Conservation (phyloP, 345 rosid species). For the Citrus sp. region DNA sequence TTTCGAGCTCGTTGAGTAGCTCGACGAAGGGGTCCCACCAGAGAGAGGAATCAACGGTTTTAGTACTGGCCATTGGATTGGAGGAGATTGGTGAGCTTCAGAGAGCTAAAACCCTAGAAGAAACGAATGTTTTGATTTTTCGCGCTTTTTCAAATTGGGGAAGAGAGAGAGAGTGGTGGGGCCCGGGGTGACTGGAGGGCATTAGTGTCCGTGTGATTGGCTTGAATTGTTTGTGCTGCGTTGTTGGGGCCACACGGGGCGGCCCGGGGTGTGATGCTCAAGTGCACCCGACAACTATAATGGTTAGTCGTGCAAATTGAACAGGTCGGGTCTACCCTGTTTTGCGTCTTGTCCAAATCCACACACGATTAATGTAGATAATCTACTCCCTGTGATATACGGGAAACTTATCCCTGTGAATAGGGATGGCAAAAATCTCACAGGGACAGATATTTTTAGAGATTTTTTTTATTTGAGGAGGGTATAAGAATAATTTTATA, state of each 20-base stretch:
- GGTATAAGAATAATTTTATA: too few relatives aligned
- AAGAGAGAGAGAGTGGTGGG: background rate
- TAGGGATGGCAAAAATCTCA: too few relatives aligned
- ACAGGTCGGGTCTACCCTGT: too few relatives aligned
- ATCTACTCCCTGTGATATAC: too few relatives aligned
- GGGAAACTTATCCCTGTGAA: too few relatives aligned
- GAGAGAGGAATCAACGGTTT: slow-evolving; percentile 57
- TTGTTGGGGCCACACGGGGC: background rate
- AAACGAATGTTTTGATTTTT: background rate
- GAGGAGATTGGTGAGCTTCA: background rate
- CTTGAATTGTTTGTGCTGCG: background rate
- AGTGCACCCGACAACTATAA: too few relatives aligned
- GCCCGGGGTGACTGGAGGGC: background rate
- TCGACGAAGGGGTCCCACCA: slow-evolving; percentile 85
- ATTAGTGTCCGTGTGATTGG: background rate
- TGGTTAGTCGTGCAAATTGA: too few relatives aligned
- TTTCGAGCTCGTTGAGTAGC: slow-evolving; percentile 65
- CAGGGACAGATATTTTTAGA: too few relatives aligned
- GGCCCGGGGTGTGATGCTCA: too few relatives aligned
- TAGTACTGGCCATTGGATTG: slow-evolving; percentile 52
- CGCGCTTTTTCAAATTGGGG: slow-evolving; percentile 13
- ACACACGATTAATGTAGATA: too few relatives aligned
- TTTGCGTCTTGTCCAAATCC: too few relatives aligned
- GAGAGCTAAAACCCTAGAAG: slow-evolving; percentile 43
- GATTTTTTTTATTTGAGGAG: too few relatives aligned